These are phyloP conservation scores for Saccharomyces pastorianus DNA, from an alignment of 1,139 yeast species.

Conservation along the genomic window DNA sequence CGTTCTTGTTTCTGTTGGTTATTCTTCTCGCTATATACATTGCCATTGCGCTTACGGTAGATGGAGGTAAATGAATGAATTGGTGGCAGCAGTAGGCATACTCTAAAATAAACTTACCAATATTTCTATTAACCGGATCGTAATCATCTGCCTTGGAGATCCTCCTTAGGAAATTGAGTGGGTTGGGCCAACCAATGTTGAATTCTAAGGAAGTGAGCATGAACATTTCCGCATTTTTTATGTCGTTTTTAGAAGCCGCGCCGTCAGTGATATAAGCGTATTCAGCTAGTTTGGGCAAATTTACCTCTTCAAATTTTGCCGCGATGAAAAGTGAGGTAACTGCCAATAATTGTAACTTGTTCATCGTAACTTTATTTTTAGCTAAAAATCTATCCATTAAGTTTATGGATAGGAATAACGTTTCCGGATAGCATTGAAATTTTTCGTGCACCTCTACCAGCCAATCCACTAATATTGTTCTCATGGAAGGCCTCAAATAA, in stretches of 20 bases:
- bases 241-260: conserved; percentile 77
- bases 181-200: conserved; percentile 84
- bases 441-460: conserved; percentile 83
- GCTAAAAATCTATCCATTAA: conserved; percentile 87
- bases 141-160: conserved; percentile 92
- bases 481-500: conserved; percentile 69
- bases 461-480: conserved; percentile 90
- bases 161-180: conserved; percentile 86
- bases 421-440: conserved; percentile 81
- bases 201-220: conserved; percentile 69
- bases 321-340: conserved; percentile 86
- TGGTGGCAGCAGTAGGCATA: conserved; percentile 70
- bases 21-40: conserved; percentile 82
- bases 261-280: conserved; percentile 85
- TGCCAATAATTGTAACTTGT: conserved; percentile 79
- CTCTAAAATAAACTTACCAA: conserved; percentile 84
- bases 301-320: conserved; percentile 93
- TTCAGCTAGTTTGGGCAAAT: conserved; percentile 79
- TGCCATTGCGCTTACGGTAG: conserved; percentile 78
- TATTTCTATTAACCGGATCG: conserved; percentile 79
- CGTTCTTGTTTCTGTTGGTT: conserved; percentile 39
- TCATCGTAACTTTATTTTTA: conserved; percentile 64
- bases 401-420: conserved; percentile 77
- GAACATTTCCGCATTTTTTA: conserved; percentile 77
- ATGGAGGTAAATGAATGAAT: conserved; percentile 68